Evolutionary conservation across 2,329 filamentous ascomycete genomes (phyloP), one percentile per base, ranked within the genome.

Genomic region (Emergomyces africanus): DNA sequence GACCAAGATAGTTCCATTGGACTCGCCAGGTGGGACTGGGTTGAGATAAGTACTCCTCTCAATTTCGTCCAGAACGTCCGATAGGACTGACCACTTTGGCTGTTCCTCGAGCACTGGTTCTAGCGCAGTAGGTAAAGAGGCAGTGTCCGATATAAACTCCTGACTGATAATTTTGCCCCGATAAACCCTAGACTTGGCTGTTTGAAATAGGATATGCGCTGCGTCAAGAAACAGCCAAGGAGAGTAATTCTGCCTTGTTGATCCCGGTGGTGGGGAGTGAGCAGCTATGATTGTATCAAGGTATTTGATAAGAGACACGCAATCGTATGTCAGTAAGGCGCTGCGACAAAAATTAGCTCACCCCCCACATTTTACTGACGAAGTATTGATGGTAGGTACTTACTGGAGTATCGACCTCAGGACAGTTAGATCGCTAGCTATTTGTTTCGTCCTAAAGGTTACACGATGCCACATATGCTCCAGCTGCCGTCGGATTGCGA

Each of bases 381-480:
- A 30, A 20, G 50, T 3, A 2, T 15, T 58, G 10, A 37, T 48
- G 5, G 39, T n/a, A 12, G 12, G 30, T 25, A 63, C 74, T 41
- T 79, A 87, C 72, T 92, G 87, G 18, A 99, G 80, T 71, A 97
- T 86, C 25, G 84, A 85, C 60, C 92, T 83, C 42, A 99, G 79
- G 20, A 96, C 85, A 0, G 86, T 87, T 65, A 99, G 73, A 70
- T 97, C 94, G 66, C 86, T 87, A 59, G 95, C 92, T 65, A 99
- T 96, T 73, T 96, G 91, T 67, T 88, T 89, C 1, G 92, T 97
- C 73, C 94, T 90, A 80, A 89, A 95, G 71, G 88, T 96, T 57
- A 96, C 89, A 58, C 94, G 84, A 75, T 99, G 94, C 94, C 94
- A 99, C 60, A 97, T 91, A 4, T 92, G 91, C 68, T 97, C 91